Base-by-base conservation (phyloP, 805 yeast species). In the Danielia oregonensis region DNA sequence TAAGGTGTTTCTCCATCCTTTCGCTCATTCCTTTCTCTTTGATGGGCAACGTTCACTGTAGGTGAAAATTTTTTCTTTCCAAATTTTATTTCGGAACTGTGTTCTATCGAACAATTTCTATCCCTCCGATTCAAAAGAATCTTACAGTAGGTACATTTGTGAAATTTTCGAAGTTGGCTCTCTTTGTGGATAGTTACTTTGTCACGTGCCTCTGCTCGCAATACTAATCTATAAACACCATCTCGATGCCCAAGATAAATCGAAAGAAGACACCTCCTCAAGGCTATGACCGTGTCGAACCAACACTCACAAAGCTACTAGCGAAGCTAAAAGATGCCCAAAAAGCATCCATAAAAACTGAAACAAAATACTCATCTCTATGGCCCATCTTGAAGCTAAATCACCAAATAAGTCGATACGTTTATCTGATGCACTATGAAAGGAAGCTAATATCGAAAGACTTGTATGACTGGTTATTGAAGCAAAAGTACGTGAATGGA, bases 401-500 rank as follows among this genome's bases (percentile, higher is more conserved):
- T 39, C 91, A 86, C 53, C 88, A 84, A 50, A 70, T 82, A 31
- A 78, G 91, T 1, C 59, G 89, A 34, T 88, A 87, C 49, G 66
- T 88, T 2, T 88, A 80, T 54, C 83, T 80, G 13, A 55, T 87
- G 51, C 79, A 78, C 52, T 86, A 84, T 61, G 78, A 78, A 43
- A 72, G 84, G 43, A 77, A 82, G 43, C 69, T 79, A 13, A 84
- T 88, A 13, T 71, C 82, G 1, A 62, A 67, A 31, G 81, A 79
- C 24, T 63, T 88, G 6, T 88, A 86, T 56, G 78, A 78, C 28
- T 88, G 87, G 82, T 61, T 87, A 14, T 49, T 86, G 29, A 73
- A 73, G 47, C 79, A 84, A 46, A 74, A 76, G 39, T 75, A 76
- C 42, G 84, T 76, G 2, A 91, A 88, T 52, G 74, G 66, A 5